phyloP scores from a whole-genome alignment of 176 grass and related monocot species.

The Microstegium vimineum region DNA sequence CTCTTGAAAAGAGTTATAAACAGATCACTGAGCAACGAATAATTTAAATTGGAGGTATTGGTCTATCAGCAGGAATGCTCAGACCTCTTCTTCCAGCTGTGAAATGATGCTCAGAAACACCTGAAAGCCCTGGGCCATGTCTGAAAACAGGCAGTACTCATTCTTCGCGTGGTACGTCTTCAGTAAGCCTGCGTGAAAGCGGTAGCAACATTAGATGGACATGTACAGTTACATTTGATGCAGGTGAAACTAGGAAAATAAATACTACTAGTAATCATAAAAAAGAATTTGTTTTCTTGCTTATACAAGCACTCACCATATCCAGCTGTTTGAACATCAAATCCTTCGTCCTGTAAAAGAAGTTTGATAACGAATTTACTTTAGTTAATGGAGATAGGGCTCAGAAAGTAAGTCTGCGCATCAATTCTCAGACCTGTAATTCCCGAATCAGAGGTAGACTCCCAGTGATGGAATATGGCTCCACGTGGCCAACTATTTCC shows the following conservation, averaged over 20 bases:
- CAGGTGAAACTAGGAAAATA: background rate
- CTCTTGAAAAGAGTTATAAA: background rate
- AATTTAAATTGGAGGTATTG: background rate
- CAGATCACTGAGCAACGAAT: background rate
- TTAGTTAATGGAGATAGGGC: constrained; percentile 26
- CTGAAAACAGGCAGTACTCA: constrained; percentile 87
- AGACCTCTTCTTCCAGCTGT: constrained; percentile 58
- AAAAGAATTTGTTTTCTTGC: background rate
- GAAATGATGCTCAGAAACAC: constrained; percentile 95
- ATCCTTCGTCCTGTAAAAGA: constrained; percentile 88
- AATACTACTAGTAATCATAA: background rate
- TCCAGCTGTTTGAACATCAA: constrained; percentile 94
- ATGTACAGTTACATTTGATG: background rate
- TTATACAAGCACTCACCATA: constrained; percentile 53
- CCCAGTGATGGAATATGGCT: constrained; percentile 91
- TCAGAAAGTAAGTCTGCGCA: background rate
- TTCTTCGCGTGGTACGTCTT: constrained; percentile 90
- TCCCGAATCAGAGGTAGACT: constrained; percentile 89
- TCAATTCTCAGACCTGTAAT: constrained; percentile 62
- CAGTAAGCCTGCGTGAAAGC: constrained; percentile 55
- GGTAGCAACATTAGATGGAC: constrained; percentile 1
- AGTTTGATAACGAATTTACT: constrained; percentile 12
- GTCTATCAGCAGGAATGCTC: background rate
- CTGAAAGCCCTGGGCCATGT: constrained; percentile 83
- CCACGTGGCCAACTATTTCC: constrained; percentile 67